These are phyloP conservation scores for Cenchrus purpureus DNA, from an alignment of 176 grass and related monocot species.

Conservation along the genomic window DNA sequence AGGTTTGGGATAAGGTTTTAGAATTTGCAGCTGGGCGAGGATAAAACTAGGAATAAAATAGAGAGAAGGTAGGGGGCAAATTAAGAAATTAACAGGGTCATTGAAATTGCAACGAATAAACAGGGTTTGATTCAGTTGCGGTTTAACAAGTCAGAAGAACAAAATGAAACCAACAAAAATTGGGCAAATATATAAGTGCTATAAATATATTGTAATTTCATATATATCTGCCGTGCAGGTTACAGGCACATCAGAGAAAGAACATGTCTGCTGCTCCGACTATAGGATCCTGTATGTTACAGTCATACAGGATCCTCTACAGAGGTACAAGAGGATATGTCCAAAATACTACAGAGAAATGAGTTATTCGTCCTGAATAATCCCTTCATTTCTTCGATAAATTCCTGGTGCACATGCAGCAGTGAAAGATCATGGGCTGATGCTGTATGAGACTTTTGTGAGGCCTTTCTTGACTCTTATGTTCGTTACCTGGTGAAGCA, in stretches of 20 bases:
- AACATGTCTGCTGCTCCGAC: background rate
- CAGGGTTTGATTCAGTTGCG: too few relatives aligned
- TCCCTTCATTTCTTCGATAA: background rate
- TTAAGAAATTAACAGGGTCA: background rate
- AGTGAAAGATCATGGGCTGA: conserved; percentile 46
- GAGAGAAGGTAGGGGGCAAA: too few relatives aligned
- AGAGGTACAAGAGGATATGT: background rate
- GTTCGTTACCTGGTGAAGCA: conserved; percentile 67
- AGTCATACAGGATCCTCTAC: background rate
- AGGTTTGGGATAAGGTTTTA: conserved; percentile 51
- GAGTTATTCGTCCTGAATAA: background rate
- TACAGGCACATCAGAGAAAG: background rate
- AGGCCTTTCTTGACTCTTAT: conserved; percentile 86
- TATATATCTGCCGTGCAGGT: background rate
- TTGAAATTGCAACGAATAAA: too few relatives aligned
- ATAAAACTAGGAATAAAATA: background rate
- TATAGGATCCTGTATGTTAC: background rate
- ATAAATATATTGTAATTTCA: background rate
- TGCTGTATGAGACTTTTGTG: conserved; percentile 74
- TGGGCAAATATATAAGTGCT: background rate
- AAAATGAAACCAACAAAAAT: background rate
- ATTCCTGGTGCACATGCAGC: background rate
- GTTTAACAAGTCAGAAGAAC: background rate
- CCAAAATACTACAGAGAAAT: background rate
- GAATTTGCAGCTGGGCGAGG: conserved; percentile 21